These are phyloP conservation scores for Populus trichocarpa DNA, from an alignment of 441 rosid genomes.

Conservation along the genomic window DNA sequence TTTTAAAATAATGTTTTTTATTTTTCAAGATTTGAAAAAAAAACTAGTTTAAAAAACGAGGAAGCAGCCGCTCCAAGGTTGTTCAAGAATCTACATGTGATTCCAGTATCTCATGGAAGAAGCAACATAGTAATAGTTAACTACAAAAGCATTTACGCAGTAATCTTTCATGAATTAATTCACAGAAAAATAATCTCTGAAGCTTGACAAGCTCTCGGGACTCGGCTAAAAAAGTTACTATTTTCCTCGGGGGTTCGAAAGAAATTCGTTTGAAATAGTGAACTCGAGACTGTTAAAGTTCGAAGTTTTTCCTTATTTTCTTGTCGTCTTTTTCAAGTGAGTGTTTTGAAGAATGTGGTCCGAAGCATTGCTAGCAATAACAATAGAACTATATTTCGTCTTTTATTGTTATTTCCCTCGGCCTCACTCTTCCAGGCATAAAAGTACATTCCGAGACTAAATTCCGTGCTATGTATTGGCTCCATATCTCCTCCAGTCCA, in stretches of 20 bases:
- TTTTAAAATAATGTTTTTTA: too few species aligned
- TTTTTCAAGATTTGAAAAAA: too few species aligned
- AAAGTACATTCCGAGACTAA: constrained; percentile 7
- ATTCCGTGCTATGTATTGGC: constrained; percentile 2
- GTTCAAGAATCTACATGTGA: background rate
- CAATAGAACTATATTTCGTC: too few species aligned
- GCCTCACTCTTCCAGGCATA: background rate
- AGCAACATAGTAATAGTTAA: background rate
- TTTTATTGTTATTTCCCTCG: too few species aligned
- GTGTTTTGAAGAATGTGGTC: too few species aligned
- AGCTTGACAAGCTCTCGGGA: background rate
- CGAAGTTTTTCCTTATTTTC: too few species aligned
- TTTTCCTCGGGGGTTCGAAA: background rate
- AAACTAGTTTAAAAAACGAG: too few species aligned
- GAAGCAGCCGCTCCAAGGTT: too few species aligned
- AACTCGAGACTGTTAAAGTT: background rate
- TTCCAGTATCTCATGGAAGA: background rate
- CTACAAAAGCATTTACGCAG: background rate
- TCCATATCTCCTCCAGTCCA: constrained; percentile 20
- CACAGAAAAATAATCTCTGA: too few species aligned
- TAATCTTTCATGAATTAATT: background rate
- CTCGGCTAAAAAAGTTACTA: background rate
- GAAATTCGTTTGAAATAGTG: too few species aligned
- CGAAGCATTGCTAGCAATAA: too few species aligned
- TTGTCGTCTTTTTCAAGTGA: too few species aligned